Base-by-base conservation (phyloP, 2,329 filamentous ascomycete genomes). In the Teratosphaeria viscida region DNA sequence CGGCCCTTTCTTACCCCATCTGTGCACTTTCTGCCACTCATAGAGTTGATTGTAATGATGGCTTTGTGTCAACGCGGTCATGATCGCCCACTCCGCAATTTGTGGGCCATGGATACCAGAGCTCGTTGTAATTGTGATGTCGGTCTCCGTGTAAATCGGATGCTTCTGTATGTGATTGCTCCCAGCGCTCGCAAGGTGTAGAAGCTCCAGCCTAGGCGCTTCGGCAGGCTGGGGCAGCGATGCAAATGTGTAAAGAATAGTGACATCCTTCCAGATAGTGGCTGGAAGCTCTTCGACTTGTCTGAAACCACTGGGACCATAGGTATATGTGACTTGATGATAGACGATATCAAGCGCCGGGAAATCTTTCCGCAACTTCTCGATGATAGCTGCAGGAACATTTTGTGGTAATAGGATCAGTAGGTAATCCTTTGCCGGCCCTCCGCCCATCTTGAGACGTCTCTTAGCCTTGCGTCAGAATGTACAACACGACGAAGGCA, bases 11-110 rank as follows among this genome's bases (percentile, higher is more conserved):
- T 70, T 68, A 16, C 72, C 74, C 85, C 85, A 87, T 2, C 72
- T 63, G 61, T 80, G 81, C 63, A 78, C 69, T 62, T 81, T 82
- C 71, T 87, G 85, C 61, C 77, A 75, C 55, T 85, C 78, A 56
- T 85, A 78, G n/a, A 83, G 69, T 35, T 72, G 56, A 52, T 78
- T 76, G 68, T 83, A 84, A 29, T 78, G 74, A 61, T 84, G 81
- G n/a, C 76, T 79, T 27, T 80, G 75, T n/a, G 80, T 76, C 2
- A 87, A 73, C 58, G 81, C 79, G 65, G 85, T 85, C 78, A 86
- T 77, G 32, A 86, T 71, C 12, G 84, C 81, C 84, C 85, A 88
- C 74, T 87, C 85, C 0, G 84, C 78, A 56, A 87, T 87, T 59
- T 85, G 82, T 0, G 85, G 85, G 1, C 82, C 83, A 66, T 85